Evolutionary conservation across 75 land plant genomes (phyloP).

Genomic region (Picea glauca): DNA sequence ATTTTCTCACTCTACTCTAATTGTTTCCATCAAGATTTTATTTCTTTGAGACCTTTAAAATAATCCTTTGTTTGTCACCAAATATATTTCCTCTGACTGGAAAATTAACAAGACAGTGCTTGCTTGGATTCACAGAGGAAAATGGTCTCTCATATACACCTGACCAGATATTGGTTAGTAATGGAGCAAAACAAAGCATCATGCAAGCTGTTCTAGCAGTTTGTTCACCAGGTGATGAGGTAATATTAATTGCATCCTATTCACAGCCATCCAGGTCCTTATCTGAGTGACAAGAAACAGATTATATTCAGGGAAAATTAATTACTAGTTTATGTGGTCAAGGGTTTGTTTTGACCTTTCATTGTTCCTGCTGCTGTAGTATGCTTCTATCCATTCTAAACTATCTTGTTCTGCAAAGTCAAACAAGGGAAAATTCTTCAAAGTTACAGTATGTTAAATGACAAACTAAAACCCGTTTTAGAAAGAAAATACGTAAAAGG

Average conservation of each 20-base stretch:
- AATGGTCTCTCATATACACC: conserved; percentile 83
- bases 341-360: neutral
- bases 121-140: conserved; percentile 62
- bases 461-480: neutral
- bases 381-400: neutral
- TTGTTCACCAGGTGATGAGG: conserved; percentile 99
- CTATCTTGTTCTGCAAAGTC: neutral
- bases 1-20: conserved; percentile 3
- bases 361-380: neutral
- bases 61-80: neutral
- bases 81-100: neutral
- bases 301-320: neutral
- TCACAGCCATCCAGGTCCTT: conserved; percentile 48
- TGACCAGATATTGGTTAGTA: conserved; percentile 93
- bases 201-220: conserved; percentile 91
- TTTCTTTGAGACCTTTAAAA: neutral
- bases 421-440: neutral
- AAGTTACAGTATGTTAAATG: neutral
- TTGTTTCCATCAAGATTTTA: conserved; percentile 2
- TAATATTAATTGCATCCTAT: conserved; percentile 13
- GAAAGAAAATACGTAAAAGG: neutral
- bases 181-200: conserved; percentile 95
- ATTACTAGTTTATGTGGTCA: neutral
- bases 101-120: conserved; percentile 6
- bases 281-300: conserved; percentile 16